Percentiles rank a stretch among this genome's conserved stretches.
phyloP scores from a whole-genome alignment of 176 grass and related monocot genomes.

The Phragmites australis region DNA sequence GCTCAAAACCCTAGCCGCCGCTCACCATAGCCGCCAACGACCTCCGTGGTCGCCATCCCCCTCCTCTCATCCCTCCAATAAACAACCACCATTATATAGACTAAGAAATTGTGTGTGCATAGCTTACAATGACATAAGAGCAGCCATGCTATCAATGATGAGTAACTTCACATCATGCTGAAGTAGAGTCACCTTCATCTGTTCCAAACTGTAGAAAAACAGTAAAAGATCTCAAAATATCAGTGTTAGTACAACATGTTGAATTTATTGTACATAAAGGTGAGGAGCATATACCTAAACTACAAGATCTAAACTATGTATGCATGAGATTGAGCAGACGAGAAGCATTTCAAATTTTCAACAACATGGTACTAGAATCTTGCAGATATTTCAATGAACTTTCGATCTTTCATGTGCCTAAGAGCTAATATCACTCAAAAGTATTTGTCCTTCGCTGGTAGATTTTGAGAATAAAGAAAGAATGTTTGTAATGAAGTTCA shows the following conservation, averaged over 20 bases:
- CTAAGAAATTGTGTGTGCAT: conserved; percentile 4
- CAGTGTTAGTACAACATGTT: background rate
- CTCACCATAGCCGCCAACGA: no score
- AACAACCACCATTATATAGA: no score
- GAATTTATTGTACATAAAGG: conserved; percentile 5
- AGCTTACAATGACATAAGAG: conserved; percentile 64
- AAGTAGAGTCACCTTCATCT: conserved; percentile 82
- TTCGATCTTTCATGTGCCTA: background rate
- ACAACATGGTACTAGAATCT: background rate
- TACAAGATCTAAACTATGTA: background rate
- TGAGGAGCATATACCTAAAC: conserved; percentile 13
- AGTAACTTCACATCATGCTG: conserved; percentile 94
- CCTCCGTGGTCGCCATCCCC: no score
- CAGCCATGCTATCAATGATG: conserved; percentile 95
- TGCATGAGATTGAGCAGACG: background rate
- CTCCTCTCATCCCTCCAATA: no score
- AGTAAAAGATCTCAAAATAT: background rate
- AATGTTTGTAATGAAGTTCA: background rate
- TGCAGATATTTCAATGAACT: background rate
- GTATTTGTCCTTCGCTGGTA: background rate
- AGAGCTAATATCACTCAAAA: conserved; percentile 8
- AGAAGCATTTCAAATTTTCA: conserved; percentile 6
- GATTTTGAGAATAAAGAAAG: background rate
- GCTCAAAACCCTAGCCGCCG: no score
- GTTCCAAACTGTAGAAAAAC: conserved; percentile 67